Conservation (phyloP, 2,329 filamentous ascomycete genomes). For the Celoporthe dispersa region DNA sequence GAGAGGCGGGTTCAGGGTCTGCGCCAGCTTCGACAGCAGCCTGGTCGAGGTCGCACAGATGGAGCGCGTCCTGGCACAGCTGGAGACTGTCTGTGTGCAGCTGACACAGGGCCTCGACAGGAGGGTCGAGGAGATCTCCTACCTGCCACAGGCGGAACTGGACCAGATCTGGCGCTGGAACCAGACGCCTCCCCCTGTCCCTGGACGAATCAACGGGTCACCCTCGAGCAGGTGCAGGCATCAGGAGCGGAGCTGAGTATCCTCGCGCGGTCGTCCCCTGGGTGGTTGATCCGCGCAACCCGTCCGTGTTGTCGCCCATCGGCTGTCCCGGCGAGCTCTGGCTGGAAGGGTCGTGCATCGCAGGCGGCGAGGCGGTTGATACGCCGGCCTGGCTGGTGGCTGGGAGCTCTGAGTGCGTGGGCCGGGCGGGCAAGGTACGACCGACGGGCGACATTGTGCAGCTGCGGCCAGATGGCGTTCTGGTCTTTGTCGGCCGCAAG, state of each 20-base stretch:
- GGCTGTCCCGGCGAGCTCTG: conserved; percentile 45
- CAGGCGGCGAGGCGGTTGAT: conserved; percentile 35
- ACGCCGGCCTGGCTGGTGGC: conserved; percentile 40
- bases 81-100: conserved; percentile 38
- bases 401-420: conserved; percentile 39
- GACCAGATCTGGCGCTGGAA: conserved; percentile 50
- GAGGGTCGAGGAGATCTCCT: conserved; percentile 41
- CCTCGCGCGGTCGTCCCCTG: conserved; percentile 41
- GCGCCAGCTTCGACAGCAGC: conserved; percentile 47
- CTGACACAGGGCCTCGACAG: conserved; percentile 35
- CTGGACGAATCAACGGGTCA: conserved; percentile 36
- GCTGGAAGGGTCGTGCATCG: conserved; percentile 44
- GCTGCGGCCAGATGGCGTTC: conserved; percentile 34
- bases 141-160: conserved; percentile 42
- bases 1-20: conserved; percentile 47
- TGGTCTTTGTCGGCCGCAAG: conserved; percentile 37
- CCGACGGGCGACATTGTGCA: conserved; percentile 38
- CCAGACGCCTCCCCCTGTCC: conserved; percentile 40
- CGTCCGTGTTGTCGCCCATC: conserved; percentile 44
- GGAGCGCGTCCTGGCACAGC: conserved; percentile 42
- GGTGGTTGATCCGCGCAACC: conserved; percentile 40
- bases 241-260: conserved; percentile 38
- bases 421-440: conserved; percentile 37
- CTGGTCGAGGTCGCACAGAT: conserved; percentile 42
- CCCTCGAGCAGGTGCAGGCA: conserved; percentile 30